phyloP scores from a whole-genome alignment of 2,329 filamentous ascomycete species.

The Microsporum canis region DNA sequence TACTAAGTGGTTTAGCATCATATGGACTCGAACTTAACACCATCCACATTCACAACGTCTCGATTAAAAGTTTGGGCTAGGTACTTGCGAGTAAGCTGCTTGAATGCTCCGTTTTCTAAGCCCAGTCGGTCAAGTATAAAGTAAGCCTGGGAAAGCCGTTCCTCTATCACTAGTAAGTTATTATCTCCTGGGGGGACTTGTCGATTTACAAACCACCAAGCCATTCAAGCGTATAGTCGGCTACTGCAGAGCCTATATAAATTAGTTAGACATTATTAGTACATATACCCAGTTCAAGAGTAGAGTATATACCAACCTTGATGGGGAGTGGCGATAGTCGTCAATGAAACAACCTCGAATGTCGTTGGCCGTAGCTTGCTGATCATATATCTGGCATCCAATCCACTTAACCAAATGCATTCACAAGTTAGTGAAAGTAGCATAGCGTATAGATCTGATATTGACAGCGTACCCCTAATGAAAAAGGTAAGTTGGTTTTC shows the following conservation, averaged over 20 bases:
- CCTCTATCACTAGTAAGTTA: slow-evolving; percentile 20
- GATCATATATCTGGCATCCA: slow-evolving; percentile 55
- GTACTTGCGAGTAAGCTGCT: slow-evolving; percentile 49
- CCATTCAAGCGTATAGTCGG: slow-evolving; percentile 49
- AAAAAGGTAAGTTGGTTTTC: not conserved
- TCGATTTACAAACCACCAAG: slow-evolving; percentile 39
- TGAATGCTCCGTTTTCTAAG: slow-evolving; percentile 49
- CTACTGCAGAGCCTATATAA: slow-evolving; percentile 44
- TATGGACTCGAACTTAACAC: slow-evolving; percentile 34
- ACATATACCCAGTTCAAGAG: not conserved
- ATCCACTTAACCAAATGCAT: slow-evolving; percentile 35
- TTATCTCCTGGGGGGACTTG: not conserved
- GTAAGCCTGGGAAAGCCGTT: slow-evolving; percentile 45
- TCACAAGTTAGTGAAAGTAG: not conserved
- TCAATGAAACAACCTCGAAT: slow-evolving; percentile 64
- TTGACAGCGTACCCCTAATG: not conserved
- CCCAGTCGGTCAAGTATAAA: slow-evolving; percentile 43
- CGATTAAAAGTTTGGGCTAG: slow-evolving; percentile 50
- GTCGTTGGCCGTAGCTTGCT: slow-evolving; percentile 46
- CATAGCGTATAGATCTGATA: not conserved
- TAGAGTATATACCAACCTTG: slow-evolving; percentile 29
- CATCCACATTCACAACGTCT: slow-evolving; percentile 43
- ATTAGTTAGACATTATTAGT: not conserved
- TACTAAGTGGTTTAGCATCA: not conserved
- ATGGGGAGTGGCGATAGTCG: slow-evolving; percentile 53